Base-by-base conservation (phyloP, 192 early-diverging fungal genomes). In the Coemansia sp. region DNA sequence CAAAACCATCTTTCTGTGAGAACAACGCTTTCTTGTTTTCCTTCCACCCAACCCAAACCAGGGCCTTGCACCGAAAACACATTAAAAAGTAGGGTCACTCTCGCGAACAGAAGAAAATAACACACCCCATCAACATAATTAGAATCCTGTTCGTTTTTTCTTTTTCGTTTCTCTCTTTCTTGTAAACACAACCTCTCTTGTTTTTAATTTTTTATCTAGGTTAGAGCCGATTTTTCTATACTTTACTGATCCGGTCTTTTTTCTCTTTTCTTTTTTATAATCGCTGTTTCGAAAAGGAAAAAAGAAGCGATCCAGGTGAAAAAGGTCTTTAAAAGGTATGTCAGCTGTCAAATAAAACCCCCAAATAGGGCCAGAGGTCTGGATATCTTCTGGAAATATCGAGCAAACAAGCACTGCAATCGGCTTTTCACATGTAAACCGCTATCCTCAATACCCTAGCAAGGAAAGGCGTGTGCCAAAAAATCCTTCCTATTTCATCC, bases 371-470 rank as follows among this genome's bases (percentile, higher is more conserved):
- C n/a, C 57, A 9, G 5, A 25, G 6, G 48, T 54, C 12, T 25
- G 51, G 22, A 22, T 54, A 54, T 54, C 51, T 22, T 9, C 22
- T 54, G 51, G 20, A 22, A 54, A 54, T 54, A 54, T 32, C 19
- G 7, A 54, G 51, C 20, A 25, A 12, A n/a, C 16, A 50, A 50
- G 25, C 9, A 38, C 12, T n/a, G 57, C 39, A 16, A 39, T 59
- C 7, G 13, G 39, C 38, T 59, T 59, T 59, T 59, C 57, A 59
- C 57, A 16, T 59, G 57, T 38, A 41, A 59, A 41, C 13, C 9
- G 38, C 38, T 59, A 59, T 59, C 57, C 57, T 59, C 57, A 17
- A 59, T 38, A 59, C 57, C 39, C 38, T 14, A 19, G 11, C n/a
- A 50, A 17, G 16, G 49, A 4, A 22, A 54, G 51, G 9, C 20